Percentiles rank a stretch among this genome's conserved stretches.
Conservation (phyloP, 108 stramenopile genomes). For the Pseudonitzschia multistriata region DNA sequence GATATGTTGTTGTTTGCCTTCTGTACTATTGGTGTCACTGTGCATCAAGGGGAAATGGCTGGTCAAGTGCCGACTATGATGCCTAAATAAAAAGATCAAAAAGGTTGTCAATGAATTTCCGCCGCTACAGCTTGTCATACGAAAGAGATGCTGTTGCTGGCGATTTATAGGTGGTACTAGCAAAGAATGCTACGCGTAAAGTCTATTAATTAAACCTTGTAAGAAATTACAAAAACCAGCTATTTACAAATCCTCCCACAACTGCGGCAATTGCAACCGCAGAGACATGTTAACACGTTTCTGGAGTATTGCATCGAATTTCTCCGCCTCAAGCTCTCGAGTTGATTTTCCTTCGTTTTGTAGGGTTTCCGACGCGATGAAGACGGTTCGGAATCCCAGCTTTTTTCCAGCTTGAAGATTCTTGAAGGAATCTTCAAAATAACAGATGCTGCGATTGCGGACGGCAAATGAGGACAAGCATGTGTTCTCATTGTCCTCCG, state of each 20-base stretch:
- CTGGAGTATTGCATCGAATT: conserved; percentile 38
- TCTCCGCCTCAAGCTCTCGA: conserved; percentile 4
- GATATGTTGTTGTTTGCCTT: too few relatives aligned
- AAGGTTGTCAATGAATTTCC: too few relatives aligned
- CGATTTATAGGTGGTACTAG: too few relatives aligned
- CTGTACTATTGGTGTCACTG: too few relatives aligned
- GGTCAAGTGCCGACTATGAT: too few relatives aligned
- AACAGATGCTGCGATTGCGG: conserved; percentile 27
- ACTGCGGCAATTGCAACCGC: conserved; percentile 13
- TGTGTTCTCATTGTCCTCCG: not conserved
- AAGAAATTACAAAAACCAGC: too few relatives aligned
- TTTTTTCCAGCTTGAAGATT: conserved; percentile 35
- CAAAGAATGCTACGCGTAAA: too few relatives aligned
- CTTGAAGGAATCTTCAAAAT: conserved; percentile 49
- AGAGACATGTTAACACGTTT: conserved; percentile 23
- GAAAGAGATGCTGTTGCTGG: too few relatives aligned
- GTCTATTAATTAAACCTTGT: too few relatives aligned
- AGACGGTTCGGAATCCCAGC: conserved; percentile 40
- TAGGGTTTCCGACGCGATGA: conserved; percentile 29
- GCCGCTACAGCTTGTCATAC: too few relatives aligned
- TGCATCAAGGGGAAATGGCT: too few relatives aligned
- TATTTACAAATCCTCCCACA: conserved; percentile 9
- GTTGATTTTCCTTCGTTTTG: conserved; percentile 22
- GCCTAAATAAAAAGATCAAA: too few relatives aligned
- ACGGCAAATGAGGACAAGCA: not conserved